Evolutionary conservation across 1,284 basidiomycete species (phyloP).

Genomic region (Boletus semigastroideus): DNA sequence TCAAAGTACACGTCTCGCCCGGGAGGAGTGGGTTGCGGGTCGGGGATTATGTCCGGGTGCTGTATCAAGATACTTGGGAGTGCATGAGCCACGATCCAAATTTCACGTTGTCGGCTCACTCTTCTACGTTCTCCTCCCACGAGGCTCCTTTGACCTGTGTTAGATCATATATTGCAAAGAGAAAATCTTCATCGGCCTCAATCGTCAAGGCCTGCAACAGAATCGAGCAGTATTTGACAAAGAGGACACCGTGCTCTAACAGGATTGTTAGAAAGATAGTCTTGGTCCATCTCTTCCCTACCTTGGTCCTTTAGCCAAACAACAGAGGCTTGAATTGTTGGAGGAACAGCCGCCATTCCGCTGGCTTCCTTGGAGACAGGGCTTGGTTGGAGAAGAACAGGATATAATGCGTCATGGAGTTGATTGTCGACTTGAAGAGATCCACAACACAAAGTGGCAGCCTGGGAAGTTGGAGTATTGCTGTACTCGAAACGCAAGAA

Average conservation of each 20-base stretch:
- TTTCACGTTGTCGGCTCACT: constrained; percentile 50
- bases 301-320: constrained; percentile 94
- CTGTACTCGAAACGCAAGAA: constrained; percentile 86
- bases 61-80: constrained; percentile 71
- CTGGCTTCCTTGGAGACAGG: constrained; percentile 84
- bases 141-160: constrained; percentile 88
- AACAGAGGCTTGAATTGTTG: constrained; percentile 87
- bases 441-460: constrained; percentile 82
- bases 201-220: constrained; percentile 94
- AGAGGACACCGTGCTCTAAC: constrained; percentile 90
- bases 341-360: constrained; percentile 74
- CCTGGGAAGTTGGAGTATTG: constrained; percentile 80
- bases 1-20: constrained; percentile 94
- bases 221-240: constrained; percentile 96
- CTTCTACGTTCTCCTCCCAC: constrained; percentile 77
- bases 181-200: constrained; percentile 95
- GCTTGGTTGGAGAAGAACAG: constrained; percentile 95
- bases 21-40: constrained; percentile 65
- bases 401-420: constrained; percentile 93
- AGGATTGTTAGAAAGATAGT: neutral
- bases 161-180: constrained; percentile 92
- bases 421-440: constrained; percentile 97
- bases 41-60: constrained; percentile 74
- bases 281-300: constrained; percentile 34
- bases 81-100: constrained; percentile 7